Evolutionary conservation across 2,329 filamentous ascomycete genomes (phyloP).

Genomic region (Macrophomina phaseolina): DNA sequence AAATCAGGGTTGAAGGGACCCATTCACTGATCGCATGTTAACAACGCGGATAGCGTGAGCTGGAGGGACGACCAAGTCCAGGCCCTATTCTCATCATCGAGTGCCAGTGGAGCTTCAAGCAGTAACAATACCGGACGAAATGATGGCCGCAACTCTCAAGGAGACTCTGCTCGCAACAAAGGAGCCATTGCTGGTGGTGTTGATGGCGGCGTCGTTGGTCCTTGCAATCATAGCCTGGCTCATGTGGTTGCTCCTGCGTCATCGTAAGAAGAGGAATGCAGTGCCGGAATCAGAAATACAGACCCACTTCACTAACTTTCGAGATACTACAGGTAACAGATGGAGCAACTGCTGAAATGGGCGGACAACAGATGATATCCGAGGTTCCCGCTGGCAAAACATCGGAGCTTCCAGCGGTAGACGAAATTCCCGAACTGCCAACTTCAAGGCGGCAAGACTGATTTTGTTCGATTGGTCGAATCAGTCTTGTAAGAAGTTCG

Average conservation of each 20-base stretch:
- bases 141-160: not conserved
- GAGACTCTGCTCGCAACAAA: not conserved
- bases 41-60: not conserved
- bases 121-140: not conserved
- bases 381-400: too few species aligned
- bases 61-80: not conserved
- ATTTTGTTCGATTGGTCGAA: too few species aligned
- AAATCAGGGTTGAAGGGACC: not conserved
- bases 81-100: not conserved
- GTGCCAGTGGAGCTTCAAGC: not conserved
- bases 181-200: not conserved
- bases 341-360: too few species aligned
- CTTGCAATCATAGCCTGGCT: not conserved
- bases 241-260: not conserved
- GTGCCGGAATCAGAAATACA: too few species aligned
- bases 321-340: too few species aligned
- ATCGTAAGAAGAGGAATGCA: not conserved
- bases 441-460: too few species aligned
- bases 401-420: too few species aligned
- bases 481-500: too few species aligned
- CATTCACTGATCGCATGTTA: too few species aligned
- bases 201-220: not conserved
- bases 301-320: too few species aligned
- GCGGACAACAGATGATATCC: too few species aligned
- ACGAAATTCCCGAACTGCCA: too few species aligned